phyloP scores from a whole-genome alignment of 768 basidiomycete species.

The Xerocomellus intermedius region DNA sequence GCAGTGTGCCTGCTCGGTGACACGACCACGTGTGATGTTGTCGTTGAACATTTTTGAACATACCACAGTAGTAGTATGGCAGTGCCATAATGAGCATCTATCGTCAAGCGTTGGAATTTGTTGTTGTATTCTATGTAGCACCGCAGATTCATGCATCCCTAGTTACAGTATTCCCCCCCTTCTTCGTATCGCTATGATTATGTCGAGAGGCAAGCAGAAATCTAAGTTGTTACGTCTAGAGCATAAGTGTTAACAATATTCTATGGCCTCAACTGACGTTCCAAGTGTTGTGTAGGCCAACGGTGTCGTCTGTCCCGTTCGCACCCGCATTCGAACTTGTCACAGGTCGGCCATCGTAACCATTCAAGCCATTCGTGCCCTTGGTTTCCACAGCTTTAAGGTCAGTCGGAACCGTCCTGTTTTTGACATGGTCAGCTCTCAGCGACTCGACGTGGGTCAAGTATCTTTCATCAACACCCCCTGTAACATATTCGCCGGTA shows the following conservation, averaged over 20 bases:
- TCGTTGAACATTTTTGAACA: neutral
- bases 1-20: conserved; percentile 24
- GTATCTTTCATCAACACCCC: conserved; percentile 84
- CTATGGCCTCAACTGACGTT: conserved; percentile 34
- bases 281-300: conserved; percentile 79
- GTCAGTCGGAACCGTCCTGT: conserved; percentile 40
- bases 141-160: conserved; percentile 11
- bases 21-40: neutral
- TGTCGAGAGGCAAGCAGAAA: neutral
- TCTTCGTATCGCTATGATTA: conserved; percentile 10
- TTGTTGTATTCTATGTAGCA: conserved; percentile 16
- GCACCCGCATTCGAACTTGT: conserved; percentile 41
- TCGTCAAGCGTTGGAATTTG: conserved; percentile 1
- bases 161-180: neutral
- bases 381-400: conserved; percentile 37
- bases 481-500: conserved; percentile 95
- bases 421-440: conserved; percentile 80
- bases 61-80: neutral
- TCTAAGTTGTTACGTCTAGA: neutral
- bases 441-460: conserved; percentile 69
- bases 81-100: conserved; percentile 6
- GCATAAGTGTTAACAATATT: conserved; percentile 1
- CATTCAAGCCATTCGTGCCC: conserved; percentile 23
- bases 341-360: conserved; percentile 17
- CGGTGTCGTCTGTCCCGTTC: conserved; percentile 71